A percentile compares a stretch with the other conserved stretches of the same genome.
These are phyloP conservation scores for Pistacia integerrima DNA, from an alignment of 345 rosid genomes.

Conservation along the genomic window DNA sequence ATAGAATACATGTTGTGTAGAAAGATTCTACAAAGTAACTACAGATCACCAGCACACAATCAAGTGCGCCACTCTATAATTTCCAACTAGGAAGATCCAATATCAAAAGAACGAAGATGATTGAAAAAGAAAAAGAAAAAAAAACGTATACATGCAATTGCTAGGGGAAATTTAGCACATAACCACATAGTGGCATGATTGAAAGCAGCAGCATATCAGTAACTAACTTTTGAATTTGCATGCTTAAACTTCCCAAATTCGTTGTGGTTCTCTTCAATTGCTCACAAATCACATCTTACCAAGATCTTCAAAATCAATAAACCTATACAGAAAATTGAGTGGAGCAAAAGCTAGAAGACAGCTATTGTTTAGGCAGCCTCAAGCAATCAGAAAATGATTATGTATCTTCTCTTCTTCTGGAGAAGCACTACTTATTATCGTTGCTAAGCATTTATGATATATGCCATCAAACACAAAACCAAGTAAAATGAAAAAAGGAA, in stretches of 20 bases:
- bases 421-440: neutral
- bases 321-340: neutral
- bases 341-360: neutral
- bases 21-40: too few species aligned
- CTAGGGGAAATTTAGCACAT: neutral
- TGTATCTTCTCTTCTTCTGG: neutral
- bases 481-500: neutral
- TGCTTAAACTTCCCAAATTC: neutral
- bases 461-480: neutral
- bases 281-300: neutral
- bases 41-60: too few species aligned
- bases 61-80: too few species aligned
- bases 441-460: neutral
- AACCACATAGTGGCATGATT: neutral
- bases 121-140: too few species aligned
- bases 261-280: neutral
- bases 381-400: neutral
- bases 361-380: neutral
- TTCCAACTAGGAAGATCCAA: too few species aligned
- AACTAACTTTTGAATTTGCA: neutral
- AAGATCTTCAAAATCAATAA: neutral
- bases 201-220: conserved; percentile 2
- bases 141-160: too few species aligned
- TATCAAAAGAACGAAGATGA: neutral
- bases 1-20: too few species aligned